Percentiles rank a stretch among this genome's conserved stretches.
These are phyloP conservation scores for Trichoderma asperellum DNA, from an alignment of 2,329 filamentous ascomycete genomes.

Conservation along the genomic window DNA sequence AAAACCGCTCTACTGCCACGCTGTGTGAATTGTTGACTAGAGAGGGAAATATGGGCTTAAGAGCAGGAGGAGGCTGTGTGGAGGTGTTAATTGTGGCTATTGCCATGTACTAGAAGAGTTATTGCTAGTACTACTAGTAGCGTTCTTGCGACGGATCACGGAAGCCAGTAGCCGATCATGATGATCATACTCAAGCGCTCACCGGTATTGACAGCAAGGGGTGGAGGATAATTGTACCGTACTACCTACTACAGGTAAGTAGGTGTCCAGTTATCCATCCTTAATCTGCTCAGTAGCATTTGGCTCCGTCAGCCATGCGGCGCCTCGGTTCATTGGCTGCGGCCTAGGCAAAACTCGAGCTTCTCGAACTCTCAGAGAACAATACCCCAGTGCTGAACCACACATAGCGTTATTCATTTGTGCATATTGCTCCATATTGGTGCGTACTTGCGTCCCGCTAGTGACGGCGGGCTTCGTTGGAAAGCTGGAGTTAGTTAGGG, in stretches of 20 bases:
- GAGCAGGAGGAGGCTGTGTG: not conserved
- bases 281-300: not conserved
- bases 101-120: not conserved
- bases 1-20: not conserved
- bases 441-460: conserved; percentile 10
- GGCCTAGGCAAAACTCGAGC: not conserved
- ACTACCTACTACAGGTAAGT: not conserved
- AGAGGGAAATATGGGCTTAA: not conserved
- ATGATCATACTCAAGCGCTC: conserved; percentile 19
- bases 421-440: conserved; percentile 11
- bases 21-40: not conserved
- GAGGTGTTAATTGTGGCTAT: not conserved
- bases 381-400: conserved; percentile 3
- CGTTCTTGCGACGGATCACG: conserved; percentile 26
- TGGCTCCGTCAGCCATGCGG: conserved; percentile 9
- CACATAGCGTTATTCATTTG: not conserved
- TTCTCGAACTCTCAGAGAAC: conserved; percentile 29
- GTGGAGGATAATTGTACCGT: conserved; percentile 4
- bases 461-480: conserved; percentile 4
- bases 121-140: not conserved
- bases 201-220: conserved; percentile 24
- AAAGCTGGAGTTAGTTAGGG: conserved; percentile 26
- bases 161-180: conserved; percentile 30
- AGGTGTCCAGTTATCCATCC: conserved; percentile 1
- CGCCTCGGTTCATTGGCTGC: conserved; percentile 6